A percentile compares a stretch with the other conserved stretches of the same genome.
phyloP scores from a whole-genome alignment of 176 grass and related monocot species.

The Otatea glauca region DNA sequence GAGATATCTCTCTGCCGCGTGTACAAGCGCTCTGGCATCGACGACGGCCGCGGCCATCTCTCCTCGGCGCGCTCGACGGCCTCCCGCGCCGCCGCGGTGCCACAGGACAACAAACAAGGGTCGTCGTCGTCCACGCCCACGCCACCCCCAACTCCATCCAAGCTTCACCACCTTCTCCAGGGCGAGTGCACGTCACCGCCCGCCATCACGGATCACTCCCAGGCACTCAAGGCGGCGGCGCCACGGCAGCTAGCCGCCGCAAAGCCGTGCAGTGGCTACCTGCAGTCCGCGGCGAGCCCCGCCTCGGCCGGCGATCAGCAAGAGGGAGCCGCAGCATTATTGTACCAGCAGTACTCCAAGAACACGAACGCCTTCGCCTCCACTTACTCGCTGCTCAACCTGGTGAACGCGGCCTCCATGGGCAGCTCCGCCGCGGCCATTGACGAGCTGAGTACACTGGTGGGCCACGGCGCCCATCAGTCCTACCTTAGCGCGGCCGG shows the following conservation, averaged over 20 bases:
- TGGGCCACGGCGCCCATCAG: slow-evolving; percentile 39
- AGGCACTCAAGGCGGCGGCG: background rate
- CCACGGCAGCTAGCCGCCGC: background rate
- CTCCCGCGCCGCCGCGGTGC: slow-evolving; percentile 4
- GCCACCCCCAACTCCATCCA: slow-evolving; percentile 54
- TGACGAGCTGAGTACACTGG: slow-evolving; percentile 79
- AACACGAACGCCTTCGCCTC: slow-evolving; percentile 55
- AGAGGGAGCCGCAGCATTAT: slow-evolving; percentile 30
- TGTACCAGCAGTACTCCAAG: slow-evolving; percentile 53
- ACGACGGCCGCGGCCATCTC: slow-evolving; percentile 55
- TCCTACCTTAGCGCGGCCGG: slow-evolving; percentile 23
- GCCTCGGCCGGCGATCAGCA: slow-evolving; percentile 30
- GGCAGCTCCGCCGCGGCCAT: slow-evolving; percentile 48
- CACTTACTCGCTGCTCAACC: slow-evolving; percentile 73
- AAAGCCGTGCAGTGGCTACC: slow-evolving; percentile 39
- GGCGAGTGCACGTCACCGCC: slow-evolving; percentile 62
- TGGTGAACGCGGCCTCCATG: slow-evolving; percentile 61
- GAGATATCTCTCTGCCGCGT: slow-evolving; percentile 95
- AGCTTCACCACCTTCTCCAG: slow-evolving; percentile 53
- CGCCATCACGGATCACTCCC: slow-evolving; percentile 27
- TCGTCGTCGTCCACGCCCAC: slow-evolving; percentile 55
- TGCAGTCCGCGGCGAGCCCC: slow-evolving; percentile 24
- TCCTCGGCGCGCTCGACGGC: slow-evolving; percentile 44
- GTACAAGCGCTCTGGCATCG: slow-evolving; percentile 86
- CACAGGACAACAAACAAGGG: slow-evolving; percentile 51